Evolutionary conservation across 2,329 filamentous ascomycete genomes (phyloP), one percentile per base, ranked within the genome.

Genomic region (Cladophialophora yegresii): DNA sequence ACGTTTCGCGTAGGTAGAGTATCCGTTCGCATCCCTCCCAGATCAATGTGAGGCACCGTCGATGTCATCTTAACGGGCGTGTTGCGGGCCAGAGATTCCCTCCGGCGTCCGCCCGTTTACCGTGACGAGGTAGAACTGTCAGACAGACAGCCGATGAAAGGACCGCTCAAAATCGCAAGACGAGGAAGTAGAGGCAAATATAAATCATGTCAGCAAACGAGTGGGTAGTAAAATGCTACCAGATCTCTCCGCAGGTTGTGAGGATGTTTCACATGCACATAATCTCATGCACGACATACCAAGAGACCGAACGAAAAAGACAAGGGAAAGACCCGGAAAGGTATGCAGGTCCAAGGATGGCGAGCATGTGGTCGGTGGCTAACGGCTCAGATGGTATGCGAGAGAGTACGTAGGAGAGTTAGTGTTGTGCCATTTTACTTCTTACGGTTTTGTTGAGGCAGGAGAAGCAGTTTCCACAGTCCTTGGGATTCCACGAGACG

Each of bases 191-290:
- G 33, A 45, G n/a, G 16, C 33, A 10, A 36, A 59, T 30, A 20
- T 3, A 36, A 32, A 50, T 59, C 43, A 40, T 51, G 40, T 53
- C 43, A 33, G 56, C 16, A 16, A 30, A 49, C 20, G n/a, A 33
- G n/a, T n/a, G 28, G 26, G 23, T 28, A 23, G 4, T 16, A 33
- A 26, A 20, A 20, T 16, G 30, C 47, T 50, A 33, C 33, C 26
- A 58, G 43, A 40, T 58, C 28, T 36, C n/a, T 45, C 45, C 30
- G 28, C 5, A 40, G 28, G 16, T 28, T 32, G 32, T 50, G 56
- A 26, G 51, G 57, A 20, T 40, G 45, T 64, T 60, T 60, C 62
- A 61, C 62, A 61, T 64, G 62, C 62, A 56, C 50, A 59, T 47
- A 36, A 59, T 59, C 45, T 49, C 28, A 51, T 51, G 57, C 57